These are phyloP conservation scores for Terana coerulea DNA, from an alignment of 768 basidiomycete species.

Conservation along the genomic window DNA sequence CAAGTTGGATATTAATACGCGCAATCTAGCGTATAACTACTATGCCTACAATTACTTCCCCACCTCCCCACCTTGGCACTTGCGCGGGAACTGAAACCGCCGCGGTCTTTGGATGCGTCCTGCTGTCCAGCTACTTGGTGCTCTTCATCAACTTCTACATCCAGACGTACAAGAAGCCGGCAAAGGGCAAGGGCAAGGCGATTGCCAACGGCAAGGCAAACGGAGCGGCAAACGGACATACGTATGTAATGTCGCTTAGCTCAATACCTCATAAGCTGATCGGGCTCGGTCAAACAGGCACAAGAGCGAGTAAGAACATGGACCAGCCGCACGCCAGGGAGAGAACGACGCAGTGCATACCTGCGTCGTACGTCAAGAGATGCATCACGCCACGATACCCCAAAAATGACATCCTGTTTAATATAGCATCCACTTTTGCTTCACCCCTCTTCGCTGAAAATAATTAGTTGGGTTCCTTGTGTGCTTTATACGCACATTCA, in stretches of 20 bases:
- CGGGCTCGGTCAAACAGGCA: slow-evolving; percentile 20
- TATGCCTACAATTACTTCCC: slow-evolving; percentile 64
- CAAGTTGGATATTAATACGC: not conserved
- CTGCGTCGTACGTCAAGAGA: not conserved
- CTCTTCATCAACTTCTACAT: slow-evolving; percentile 97
- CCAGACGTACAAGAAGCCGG: slow-evolving; percentile 74
- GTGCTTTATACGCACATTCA: slow-evolving; percentile 1
- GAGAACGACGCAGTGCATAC: not conserved
- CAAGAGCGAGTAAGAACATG: slow-evolving; percentile 31
- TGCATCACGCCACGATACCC: slow-evolving; percentile 10
- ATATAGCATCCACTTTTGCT: slow-evolving; percentile 1
- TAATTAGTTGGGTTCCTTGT: not conserved
- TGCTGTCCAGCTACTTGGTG: slow-evolving; percentile 87
- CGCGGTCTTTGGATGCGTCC: slow-evolving; percentile 83
- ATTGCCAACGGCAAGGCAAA: slow-evolving; percentile 41
- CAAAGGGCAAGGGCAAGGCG: slow-evolving; percentile 36
- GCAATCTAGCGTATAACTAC: slow-evolving; percentile 67
- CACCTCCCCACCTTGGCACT: slow-evolving; percentile 67
- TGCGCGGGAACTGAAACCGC: slow-evolving; percentile 89
- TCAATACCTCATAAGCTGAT: not conserved
- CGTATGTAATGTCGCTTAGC: slow-evolving; percentile 18
- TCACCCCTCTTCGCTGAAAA: not conserved
- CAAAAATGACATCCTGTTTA: slow-evolving; percentile 14
- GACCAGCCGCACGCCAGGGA: not conserved
- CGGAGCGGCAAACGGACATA: slow-evolving; percentile 39